Evolutionary conservation across 495 filamentous ascomycete species (phyloP), one percentile per base, ranked within the genome.

Genomic region (Immersiella caudata): DNA sequence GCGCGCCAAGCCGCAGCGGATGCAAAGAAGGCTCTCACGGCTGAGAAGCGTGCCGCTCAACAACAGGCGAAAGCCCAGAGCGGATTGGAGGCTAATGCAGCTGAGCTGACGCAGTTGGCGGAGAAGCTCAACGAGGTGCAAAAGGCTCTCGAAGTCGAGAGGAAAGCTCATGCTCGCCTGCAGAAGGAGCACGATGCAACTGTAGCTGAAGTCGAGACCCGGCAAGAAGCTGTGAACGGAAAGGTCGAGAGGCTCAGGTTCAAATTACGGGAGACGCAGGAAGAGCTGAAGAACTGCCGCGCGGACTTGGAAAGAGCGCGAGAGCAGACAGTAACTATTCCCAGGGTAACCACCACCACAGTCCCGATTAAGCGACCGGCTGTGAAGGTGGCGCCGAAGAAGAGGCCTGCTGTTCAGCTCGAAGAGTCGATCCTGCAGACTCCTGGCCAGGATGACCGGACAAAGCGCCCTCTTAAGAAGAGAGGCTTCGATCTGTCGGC

Each of bases 241-340:
- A 91, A 87, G 73, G 75, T 94, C 29, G 89, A 90, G 50, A 83
- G 86, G 35, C 81, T 92, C 46, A 86, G 83, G 65, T 84, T 81
- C 27, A 93, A 94, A 72, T 76, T 93, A 9, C 85, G 81, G 35
- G 81, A 84, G 21, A 83, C 87, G 0, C 91, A 90, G 67, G 88
- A 90, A 36, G 85, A 90, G 71, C 85, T 93, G n/a, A 91, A 90
- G 70, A 75, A 85, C 63, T 81, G 76, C 29, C 83, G 84, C 57
- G 70, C 74, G 36, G 80, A 84, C 36, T 77, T 84, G 40, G 72
- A 73, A 33, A 77, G 80, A 59, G 79, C 75, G 11, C 74, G 76
- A 51, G 74, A 76, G 54, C 71, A 72, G 50, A 26, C 71, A 0
- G 67, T 66, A 22, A 69, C 36, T 7, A 63, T 66, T 16, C 60